Percentiles rank a stretch among this genome's conserved stretches.
These are phyloP conservation scores for Tulasnella sp. DNA, from an alignment of 768 basidiomycete genomes.

Conservation along the genomic window DNA sequence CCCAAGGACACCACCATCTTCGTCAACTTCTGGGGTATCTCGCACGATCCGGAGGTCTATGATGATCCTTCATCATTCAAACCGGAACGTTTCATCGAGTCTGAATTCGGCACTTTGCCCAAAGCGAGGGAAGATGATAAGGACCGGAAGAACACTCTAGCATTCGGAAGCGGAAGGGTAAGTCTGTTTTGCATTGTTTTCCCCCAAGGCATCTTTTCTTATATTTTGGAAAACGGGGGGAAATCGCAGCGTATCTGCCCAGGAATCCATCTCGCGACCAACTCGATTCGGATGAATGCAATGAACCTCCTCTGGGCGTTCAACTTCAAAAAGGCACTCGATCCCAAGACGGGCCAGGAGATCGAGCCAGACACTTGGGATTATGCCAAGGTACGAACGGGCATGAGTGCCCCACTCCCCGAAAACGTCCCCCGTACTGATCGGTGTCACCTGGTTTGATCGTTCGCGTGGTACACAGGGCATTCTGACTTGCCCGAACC, in stretches of 20 bases:
- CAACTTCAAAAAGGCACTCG: conserved; percentile 20
- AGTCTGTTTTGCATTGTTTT: neutral
- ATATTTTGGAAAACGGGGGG: no score
- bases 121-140: neutral
- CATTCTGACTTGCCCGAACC: conserved; percentile 11
- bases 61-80: conserved; percentile 36
- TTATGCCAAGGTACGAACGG: conserved; percentile 7
- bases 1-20: conserved; percentile 24
- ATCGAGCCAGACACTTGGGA: conserved; percentile 13
- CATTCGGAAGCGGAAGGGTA: conserved; percentile 13
- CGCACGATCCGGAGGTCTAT: conserved; percentile 26
- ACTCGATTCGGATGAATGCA: conserved; percentile 22
- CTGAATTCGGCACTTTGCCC: conserved; percentile 14
- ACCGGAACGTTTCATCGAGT: conserved; percentile 37
- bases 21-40: conserved; percentile 25
- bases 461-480: neutral
- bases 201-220: neutral
- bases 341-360: conserved; percentile 17
- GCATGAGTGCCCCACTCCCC: neutral
- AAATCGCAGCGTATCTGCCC: conserved; percentile 23
- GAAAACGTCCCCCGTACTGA: no score
- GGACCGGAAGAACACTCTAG: conserved; percentile 11
- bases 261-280: conserved; percentile 22
- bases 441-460: neutral
- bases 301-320: conserved; percentile 29